Base-by-base conservation (phyloP, 768 basidiomycete species). In the Cantharellus cinnabarinus region DNA sequence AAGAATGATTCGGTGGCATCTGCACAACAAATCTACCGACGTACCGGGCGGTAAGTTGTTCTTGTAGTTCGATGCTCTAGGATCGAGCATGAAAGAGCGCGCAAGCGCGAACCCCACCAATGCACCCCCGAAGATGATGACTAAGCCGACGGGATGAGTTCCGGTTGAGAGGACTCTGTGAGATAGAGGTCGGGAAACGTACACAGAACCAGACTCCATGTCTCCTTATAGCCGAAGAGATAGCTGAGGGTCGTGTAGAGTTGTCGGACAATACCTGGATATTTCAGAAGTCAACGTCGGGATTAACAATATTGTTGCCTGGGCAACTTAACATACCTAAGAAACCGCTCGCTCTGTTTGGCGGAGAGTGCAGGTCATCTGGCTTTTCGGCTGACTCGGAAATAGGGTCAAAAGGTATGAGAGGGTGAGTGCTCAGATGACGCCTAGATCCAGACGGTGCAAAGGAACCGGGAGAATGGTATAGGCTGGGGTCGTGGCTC, bases 211-310 rank as follows among this genome's bases (percentile, higher is more conserved):
- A 61, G 38, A 40, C 60, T 61, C 4, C 38, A 50, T 38, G 20
- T 61, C 58, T 61, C 60, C 58, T 38, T 60, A 57, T 58, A 61
- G 4, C 60, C 60, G n/a, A 61, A 41, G 34, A 58, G 51, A 39
- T 38, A 34, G 40, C 60, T 61, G 2, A 59, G 44, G 44, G 44
- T 29, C 20, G 20, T 29, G 20, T 29, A 29, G 20, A 29, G 20
- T 29, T 29, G 20, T 29, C 20, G 20, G 20, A 29, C 20, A 29
- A 29, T 29, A 29, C 20, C 20, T 29, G 20, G 20, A 29, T 29
- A 29, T 29, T 29, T 29, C 20, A 29, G 20, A 29, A 29, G 20
- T 29, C 20, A 29, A 29, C 20, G 20, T 29, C 20, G 20, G 20
- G 20, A 29, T 29, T 29, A 29, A 29, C 20, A 29, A 29, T 29